phyloP scores from a whole-genome alignment of 23 red algal species.

The Gracilaria gracilis region DNA sequence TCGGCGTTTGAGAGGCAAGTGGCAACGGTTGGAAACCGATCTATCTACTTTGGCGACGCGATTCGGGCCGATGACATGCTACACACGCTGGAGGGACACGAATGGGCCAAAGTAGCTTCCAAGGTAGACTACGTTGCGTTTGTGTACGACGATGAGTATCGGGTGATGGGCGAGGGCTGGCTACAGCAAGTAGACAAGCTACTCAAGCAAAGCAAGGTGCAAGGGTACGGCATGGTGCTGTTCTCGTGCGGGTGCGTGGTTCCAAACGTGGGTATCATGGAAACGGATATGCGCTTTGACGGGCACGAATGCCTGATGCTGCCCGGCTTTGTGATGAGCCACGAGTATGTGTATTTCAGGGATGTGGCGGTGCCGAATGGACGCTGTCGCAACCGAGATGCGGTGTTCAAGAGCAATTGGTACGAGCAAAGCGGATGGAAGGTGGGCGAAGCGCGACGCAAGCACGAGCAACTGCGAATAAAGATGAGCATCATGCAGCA shows the following conservation, averaged over 20 bases:
- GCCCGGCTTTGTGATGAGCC: conserved; percentile 59
- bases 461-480: conserved; percentile 35
- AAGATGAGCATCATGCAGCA: too few species aligned
- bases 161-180: conserved; percentile 19
- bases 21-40: conserved; percentile 45
- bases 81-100: conserved; percentile 15
- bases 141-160: conserved; percentile 63
- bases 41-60: conserved; percentile 34
- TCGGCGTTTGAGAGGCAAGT: conserved; percentile 63
- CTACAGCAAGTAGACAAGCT: conserved; percentile 6
- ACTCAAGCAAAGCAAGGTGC: background rate
- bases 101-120: conserved; percentile 60
- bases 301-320: conserved; percentile 64
- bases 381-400: conserved; percentile 23
- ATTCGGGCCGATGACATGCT: conserved; percentile 40
- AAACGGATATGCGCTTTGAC: conserved; percentile 37
- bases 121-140: conserved; percentile 60
- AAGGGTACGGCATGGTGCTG: conserved; percentile 48
- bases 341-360: conserved; percentile 45
- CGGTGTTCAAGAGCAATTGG: background rate
- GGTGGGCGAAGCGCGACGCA: conserved; percentile 34
- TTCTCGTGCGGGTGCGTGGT: conserved; percentile 64
- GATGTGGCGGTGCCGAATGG: background rate
- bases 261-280: conserved; percentile 31
- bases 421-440: conserved; percentile 46